Percentiles rank a stretch among this genome's conserved stretches.
Evolutionary conservation across 2,329 filamentous ascomycete species (phyloP).

Genomic region (Aspergillus tamarii): DNA sequence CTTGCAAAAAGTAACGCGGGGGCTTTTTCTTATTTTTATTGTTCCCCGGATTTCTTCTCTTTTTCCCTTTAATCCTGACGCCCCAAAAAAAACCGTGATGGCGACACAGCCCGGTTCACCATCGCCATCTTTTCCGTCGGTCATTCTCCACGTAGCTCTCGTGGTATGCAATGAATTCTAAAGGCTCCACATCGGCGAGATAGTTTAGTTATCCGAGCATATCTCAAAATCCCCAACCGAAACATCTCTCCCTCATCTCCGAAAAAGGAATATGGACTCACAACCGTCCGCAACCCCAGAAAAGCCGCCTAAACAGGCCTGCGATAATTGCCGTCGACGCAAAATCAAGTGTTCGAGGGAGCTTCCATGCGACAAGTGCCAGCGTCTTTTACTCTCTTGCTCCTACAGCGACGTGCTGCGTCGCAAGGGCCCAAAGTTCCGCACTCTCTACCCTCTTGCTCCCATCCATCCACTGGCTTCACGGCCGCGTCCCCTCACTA

Average conservation of each 20-base stretch:
- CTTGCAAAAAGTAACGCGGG: slow-evolving; percentile 9
- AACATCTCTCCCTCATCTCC: neutral
- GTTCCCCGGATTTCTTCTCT: slow-evolving; percentile 22
- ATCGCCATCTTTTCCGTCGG: neutral
- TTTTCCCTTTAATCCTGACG: neutral
- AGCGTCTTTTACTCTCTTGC: slow-evolving; percentile 40
- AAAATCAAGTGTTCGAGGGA: slow-evolving; percentile 49
- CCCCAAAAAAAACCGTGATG: neutral
- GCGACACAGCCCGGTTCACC: neutral
- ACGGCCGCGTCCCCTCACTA: slow-evolving; percentile 23
- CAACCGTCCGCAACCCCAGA: slow-evolving; percentile 21
- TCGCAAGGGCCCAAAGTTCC: slow-evolving; percentile 45
- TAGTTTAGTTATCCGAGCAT: slow-evolving; percentile 2
- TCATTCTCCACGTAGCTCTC: neutral
- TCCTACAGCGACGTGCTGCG: slow-evolving; percentile 45
- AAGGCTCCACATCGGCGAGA: neutral
- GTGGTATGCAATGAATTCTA: slow-evolving; percentile 5
- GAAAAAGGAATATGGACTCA: slow-evolving; percentile 26
- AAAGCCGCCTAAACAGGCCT: slow-evolving; percentile 40
- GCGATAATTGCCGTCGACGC: slow-evolving; percentile 46
- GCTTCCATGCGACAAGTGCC: slow-evolving; percentile 46
- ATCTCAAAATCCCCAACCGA: neutral
- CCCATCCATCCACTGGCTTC: slow-evolving; percentile 37
- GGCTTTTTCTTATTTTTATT: slow-evolving; percentile 9
- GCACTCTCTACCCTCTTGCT: slow-evolving; percentile 42